These are phyloP conservation scores for Orobanche coerulescens DNA, from an alignment of 257 asterid genomes.

Conservation along the genomic window DNA sequence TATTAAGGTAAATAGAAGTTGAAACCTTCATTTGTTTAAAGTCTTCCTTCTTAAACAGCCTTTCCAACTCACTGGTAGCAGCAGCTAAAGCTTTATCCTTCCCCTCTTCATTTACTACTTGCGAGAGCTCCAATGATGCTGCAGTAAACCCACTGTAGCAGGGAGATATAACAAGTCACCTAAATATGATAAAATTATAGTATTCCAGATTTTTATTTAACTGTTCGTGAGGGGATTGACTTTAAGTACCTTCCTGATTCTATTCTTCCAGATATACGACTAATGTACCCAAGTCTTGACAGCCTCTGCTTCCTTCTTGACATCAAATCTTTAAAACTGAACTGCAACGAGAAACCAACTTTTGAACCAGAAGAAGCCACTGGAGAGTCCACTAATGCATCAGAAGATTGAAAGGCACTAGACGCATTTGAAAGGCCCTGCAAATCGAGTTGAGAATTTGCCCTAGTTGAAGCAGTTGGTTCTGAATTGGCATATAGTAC, in stretches of 20 bases:
- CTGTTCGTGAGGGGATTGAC: constrained; percentile 15
- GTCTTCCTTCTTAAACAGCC: constrained; percentile 81
- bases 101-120: constrained; percentile 56
- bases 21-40: constrained; percentile 78
- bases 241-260: constrained; percentile 44
- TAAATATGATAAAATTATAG: constrained; percentile 11
- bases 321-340: constrained; percentile 58
- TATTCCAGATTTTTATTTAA: background rate
- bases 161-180: constrained; percentile 9
- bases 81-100: constrained; percentile 77
- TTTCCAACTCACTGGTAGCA: constrained; percentile 86
- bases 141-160: constrained; percentile 57
- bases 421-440: constrained; percentile 29
- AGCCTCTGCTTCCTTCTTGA: constrained; percentile 65
- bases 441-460: constrained; percentile 23
- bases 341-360: constrained; percentile 64
- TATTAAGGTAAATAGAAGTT: constrained; percentile 18
- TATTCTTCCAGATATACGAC: constrained; percentile 36
- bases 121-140: constrained; percentile 75
- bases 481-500: constrained; percentile 27
- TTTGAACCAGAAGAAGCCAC: constrained; percentile 41
- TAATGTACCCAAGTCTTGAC: constrained; percentile 41
- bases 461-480: constrained; percentile 28
- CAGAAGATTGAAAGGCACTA: constrained; percentile 34
- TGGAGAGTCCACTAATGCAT: constrained; percentile 38